Conservation (phyloP, 1,284 basidiomycete species). For the Tetrapyrgos nigripes region DNA sequence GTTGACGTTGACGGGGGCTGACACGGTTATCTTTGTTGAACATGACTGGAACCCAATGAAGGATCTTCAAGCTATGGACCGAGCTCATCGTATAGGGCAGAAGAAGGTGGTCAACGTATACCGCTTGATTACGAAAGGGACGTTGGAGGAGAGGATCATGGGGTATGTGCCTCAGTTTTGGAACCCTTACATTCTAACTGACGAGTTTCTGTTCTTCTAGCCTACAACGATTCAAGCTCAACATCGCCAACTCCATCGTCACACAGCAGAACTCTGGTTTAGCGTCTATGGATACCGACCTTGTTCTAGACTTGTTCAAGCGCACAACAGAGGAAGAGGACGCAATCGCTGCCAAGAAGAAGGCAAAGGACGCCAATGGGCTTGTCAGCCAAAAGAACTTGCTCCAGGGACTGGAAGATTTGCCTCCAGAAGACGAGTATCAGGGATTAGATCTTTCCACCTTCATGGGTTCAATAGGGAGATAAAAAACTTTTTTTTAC, state of each 20-base stretch:
- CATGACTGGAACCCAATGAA: constrained; percentile 99
- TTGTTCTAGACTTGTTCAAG: constrained; percentile 94
- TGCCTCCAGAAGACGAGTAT: constrained; percentile 91
- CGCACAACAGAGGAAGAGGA: constrained; percentile 83
- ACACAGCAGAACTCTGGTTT: constrained; percentile 97
- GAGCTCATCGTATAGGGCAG: constrained; percentile 97
- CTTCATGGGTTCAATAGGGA: constrained; percentile 81
- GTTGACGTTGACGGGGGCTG: constrained; percentile 95
- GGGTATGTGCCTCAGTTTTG: constrained; percentile 64
- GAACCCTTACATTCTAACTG: constrained; percentile 14
- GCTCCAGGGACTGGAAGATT: constrained; percentile 85
- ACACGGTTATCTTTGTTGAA: constrained; percentile 99
- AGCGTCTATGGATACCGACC: constrained; percentile 95
- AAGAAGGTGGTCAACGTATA: constrained; percentile 99
- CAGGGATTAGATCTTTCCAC: constrained; percentile 83
- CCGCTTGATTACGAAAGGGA: constrained; percentile 95
- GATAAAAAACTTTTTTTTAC: constrained; percentile 29
- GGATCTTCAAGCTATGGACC: constrained; percentile 99
- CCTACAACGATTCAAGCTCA: constrained; percentile 97
- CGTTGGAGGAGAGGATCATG: constrained; percentile 99
- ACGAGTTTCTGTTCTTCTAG: constrained; percentile 47
- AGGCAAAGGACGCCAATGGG: constrained; percentile 57
- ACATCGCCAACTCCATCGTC: constrained; percentile 96
- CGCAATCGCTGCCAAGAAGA: constrained; percentile 58
- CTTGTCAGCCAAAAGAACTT: constrained; percentile 78